A percentile compares a stretch with the other conserved stretches of the same genome.
These are phyloP conservation scores for Cynanchum wilfordii DNA, from an alignment of 257 asterid species.

Conservation along the genomic window DNA sequence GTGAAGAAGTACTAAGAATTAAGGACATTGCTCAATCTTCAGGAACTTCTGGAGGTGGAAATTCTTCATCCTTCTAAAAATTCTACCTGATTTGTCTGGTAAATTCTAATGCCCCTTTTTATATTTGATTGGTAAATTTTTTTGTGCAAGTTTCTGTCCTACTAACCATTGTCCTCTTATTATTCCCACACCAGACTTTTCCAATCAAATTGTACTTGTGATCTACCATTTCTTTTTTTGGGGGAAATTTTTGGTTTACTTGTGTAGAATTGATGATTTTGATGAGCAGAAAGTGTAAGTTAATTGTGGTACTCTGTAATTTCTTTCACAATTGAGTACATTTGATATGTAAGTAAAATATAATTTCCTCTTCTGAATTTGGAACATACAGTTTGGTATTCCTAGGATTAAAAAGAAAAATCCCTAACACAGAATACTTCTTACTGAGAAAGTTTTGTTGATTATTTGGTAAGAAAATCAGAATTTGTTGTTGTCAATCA, in stretches of 20 bases:
- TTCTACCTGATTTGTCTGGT: not conserved
- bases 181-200: not conserved
- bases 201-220: not conserved
- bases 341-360: not conserved
- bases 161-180: no score
- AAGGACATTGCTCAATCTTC: conserved; percentile 56
- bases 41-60: conserved; percentile 42
- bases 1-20: conserved; percentile 34
- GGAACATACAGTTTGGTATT: no score
- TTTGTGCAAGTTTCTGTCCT: no score
- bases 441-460: no score
- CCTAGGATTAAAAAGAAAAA: no score
- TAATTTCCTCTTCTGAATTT: no score
- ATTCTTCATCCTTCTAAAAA: conserved; percentile 23
- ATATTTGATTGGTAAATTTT: no score
- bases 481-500: no score
- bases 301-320: not conserved
- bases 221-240: not conserved
- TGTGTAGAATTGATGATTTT: not conserved
- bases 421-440: no score
- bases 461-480: no score
- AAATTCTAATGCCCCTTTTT: no score
- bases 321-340: not conserved
- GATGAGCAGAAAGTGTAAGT: not conserved
- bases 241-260: not conserved